Evolutionary conservation across 805 yeast species (phyloP).

Genomic region (Yarrowia osloensis): DNA sequence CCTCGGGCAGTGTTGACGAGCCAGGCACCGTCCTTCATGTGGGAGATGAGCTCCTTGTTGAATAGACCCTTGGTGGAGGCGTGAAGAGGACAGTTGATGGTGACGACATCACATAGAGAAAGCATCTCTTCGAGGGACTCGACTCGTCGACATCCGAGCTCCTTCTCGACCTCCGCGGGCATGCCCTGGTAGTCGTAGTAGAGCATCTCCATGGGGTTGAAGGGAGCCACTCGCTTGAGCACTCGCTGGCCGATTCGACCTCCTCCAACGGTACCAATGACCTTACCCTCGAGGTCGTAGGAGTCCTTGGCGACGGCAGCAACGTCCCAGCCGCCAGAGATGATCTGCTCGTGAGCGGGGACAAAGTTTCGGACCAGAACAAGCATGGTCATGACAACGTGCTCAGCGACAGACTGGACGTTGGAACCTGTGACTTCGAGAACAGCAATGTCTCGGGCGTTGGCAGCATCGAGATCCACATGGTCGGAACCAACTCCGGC

Average conservation of each 20-base stretch:
- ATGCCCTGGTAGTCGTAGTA: constrained; percentile 76
- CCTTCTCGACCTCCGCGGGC: constrained; percentile 42
- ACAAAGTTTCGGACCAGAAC: constrained; percentile 73
- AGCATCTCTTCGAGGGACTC: constrained; percentile 47
- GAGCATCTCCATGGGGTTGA: constrained; percentile 70
- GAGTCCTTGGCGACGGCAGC: constrained; percentile 74
- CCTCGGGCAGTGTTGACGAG: neutral
- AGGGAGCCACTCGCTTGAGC: constrained; percentile 67
- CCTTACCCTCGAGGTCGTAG: constrained; percentile 74
- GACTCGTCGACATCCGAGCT: constrained; percentile 33
- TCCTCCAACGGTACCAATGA: constrained; percentile 76
- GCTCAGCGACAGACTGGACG: constrained; percentile 80
- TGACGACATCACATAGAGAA: constrained; percentile 52
- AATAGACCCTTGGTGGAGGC: constrained; percentile 54
- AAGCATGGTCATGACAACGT: constrained; percentile 72
- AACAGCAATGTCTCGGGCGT: constrained; percentile 61
- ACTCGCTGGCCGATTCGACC: constrained; percentile 81
- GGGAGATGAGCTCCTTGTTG: constrained; percentile 43
- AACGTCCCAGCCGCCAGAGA: constrained; percentile 68
- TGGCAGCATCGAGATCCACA: constrained; percentile 64
- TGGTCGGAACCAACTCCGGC: constrained; percentile 86
- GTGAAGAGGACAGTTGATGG: constrained; percentile 56
- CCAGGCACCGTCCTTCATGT: neutral
- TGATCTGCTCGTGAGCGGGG: constrained; percentile 72
- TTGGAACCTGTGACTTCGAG: constrained; percentile 82